A percentile compares a stretch with the other conserved stretches of the same genome.
Conservation (phyloP, 2,329 filamentous ascomycete genomes). For the Knoxdaviesia capensis region DNA sequence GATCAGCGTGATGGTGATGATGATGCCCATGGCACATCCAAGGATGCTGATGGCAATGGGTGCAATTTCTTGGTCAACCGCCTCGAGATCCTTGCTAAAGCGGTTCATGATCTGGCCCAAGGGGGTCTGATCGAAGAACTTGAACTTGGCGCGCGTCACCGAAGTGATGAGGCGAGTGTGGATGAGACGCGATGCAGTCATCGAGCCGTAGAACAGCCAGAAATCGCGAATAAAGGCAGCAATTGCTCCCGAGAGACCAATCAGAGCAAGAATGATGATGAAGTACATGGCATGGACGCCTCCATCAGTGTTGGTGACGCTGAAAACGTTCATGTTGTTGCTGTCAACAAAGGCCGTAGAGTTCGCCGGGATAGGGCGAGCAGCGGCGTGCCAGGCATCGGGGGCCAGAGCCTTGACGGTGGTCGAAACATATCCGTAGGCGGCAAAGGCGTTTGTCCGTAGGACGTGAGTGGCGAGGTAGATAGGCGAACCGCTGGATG, state of each 20-base stretch:
- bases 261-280: slow-evolving; percentile 58
- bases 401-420: no score
- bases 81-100: slow-evolving; percentile 93
- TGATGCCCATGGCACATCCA: slow-evolving; percentile 41
- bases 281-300: slow-evolving; percentile 72
- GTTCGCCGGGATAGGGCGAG: no score
- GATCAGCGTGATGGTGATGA: slow-evolving; percentile 78
- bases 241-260: slow-evolving; percentile 60
- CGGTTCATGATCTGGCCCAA: slow-evolving; percentile 94
- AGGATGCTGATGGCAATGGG: slow-evolving; percentile 66
- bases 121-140: slow-evolving; percentile 93
- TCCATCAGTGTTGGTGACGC: slow-evolving; percentile 6
- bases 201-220: slow-evolving; percentile 80
- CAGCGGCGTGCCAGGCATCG: no score
- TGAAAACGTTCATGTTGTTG: slow-evolving; percentile 7
- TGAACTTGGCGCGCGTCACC: slow-evolving; percentile 79
- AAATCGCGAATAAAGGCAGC: slow-evolving; percentile 67
- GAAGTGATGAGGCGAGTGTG: slow-evolving; percentile 60
- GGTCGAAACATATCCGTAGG: slow-evolving; percentile 3
- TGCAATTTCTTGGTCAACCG: slow-evolving; percentile 88
- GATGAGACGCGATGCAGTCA: slow-evolving; percentile 70
- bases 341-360: no score
- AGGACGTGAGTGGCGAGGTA: slow-evolving; percentile 17
- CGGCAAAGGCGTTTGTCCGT: background rate
- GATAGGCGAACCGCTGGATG: no score